Percentiles rank a stretch among this genome's conserved stretches.
Conservation (phyloP, 2,329 filamentous ascomycete species). For the Macrophomina phaseolina region DNA sequence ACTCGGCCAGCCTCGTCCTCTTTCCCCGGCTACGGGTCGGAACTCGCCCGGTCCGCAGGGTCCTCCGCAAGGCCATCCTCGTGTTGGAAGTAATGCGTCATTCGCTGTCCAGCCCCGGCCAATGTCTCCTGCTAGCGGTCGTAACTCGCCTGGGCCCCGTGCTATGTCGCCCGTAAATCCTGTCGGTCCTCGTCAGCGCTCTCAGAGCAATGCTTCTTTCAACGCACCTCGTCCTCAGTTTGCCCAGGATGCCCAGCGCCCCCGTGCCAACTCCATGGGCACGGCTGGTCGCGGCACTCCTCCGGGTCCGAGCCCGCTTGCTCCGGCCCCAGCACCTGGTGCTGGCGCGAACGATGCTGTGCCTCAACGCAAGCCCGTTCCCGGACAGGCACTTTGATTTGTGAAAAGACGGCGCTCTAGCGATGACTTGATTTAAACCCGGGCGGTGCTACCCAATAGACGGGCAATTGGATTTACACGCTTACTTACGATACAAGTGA, state of each 20-base stretch:
- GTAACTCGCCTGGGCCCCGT: slow-evolving; percentile 54
- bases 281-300: slow-evolving; percentile 34
- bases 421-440: background rate
- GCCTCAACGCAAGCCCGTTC: slow-evolving; percentile 54
- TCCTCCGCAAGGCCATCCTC: slow-evolving; percentile 30
- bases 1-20: slow-evolving; percentile 42
- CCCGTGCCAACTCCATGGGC: slow-evolving; percentile 42
- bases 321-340: slow-evolving; percentile 34
- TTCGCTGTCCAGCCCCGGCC: slow-evolving; percentile 36
- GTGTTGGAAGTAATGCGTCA: slow-evolving; percentile 47
- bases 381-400: slow-evolving; percentile 51
- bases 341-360: slow-evolving; percentile 32
- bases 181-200: slow-evolving; percentile 36
- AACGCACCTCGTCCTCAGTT: slow-evolving; percentile 29
- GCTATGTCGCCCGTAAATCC: slow-evolving; percentile 48
- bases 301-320: slow-evolving; percentile 46
- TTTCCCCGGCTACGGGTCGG: slow-evolving; percentile 48
- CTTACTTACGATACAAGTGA: slow-evolving; percentile 17
- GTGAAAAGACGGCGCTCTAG: background rate
- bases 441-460: slow-evolving; percentile 14
- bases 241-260: slow-evolving; percentile 32
- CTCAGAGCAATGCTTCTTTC: slow-evolving; percentile 47
- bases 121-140: slow-evolving; percentile 52
- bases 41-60: slow-evolving; percentile 48
- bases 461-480: slow-evolving; percentile 14